A percentile compares a stretch with the other conserved stretches of the same genome.
Conservation (phyloP, 768 basidiomycete species). For the Zangia roseola region DNA sequence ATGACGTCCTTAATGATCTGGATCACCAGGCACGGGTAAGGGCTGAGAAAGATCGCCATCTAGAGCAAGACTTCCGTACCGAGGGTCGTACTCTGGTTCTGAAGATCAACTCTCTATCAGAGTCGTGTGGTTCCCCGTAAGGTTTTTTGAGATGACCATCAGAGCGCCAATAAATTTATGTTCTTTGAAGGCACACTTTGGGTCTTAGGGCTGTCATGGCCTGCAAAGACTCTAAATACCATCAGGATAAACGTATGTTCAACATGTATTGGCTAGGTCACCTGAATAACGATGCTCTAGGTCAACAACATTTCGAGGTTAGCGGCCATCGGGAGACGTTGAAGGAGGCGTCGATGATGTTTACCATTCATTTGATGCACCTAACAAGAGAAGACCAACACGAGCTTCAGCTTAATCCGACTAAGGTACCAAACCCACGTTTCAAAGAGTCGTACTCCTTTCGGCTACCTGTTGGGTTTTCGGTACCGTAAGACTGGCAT, state of each 20-base stretch:
- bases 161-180: background rate
- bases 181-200: conserved; percentile 14
- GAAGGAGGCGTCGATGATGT: conserved; percentile 19
- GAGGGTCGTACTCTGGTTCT: conserved; percentile 11
- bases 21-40: conserved; percentile 15
- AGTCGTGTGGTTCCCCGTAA: conserved; percentile 18
- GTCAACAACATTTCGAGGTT: conserved; percentile 13
- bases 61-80: conserved; percentile 17
- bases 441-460: conserved; percentile 26
- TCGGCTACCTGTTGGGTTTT: conserved; percentile 20
- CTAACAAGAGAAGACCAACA: conserved; percentile 29
- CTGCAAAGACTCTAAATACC: background rate
- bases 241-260: conserved; percentile 5
- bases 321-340: conserved; percentile 18
- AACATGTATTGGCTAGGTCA: background rate
- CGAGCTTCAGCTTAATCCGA: conserved; percentile 26
- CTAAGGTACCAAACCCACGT: conserved; percentile 21
- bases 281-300: conserved; percentile 7
- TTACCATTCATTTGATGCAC: conserved; percentile 29
- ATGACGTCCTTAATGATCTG: conserved; percentile 7
- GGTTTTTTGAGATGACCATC: background rate
- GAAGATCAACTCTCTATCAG: conserved; percentile 20
- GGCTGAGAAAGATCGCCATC: conserved; percentile 8
- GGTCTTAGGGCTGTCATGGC: conserved; percentile 8
- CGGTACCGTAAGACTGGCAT: conserved; percentile 16